These are phyloP conservation scores for Cladorrhinum sp. DNA, from an alignment of 2,329 filamentous ascomycete genomes.

Conservation along the genomic window DNA sequence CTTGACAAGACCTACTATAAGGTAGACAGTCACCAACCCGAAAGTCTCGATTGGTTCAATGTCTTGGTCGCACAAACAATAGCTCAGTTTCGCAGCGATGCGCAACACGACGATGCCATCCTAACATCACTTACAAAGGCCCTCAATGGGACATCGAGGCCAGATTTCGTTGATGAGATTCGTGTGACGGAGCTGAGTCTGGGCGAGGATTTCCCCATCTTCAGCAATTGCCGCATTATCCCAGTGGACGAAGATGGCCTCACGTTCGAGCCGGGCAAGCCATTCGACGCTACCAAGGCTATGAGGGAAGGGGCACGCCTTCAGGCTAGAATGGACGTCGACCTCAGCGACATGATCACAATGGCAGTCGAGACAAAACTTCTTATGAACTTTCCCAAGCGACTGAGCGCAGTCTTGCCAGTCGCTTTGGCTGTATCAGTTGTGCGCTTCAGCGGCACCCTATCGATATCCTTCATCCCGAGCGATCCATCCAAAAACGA, in stretches of 20 bases:
- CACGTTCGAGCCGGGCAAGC: slow-evolving; percentile 49
- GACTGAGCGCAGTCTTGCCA: slow-evolving; percentile 81
- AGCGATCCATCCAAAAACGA: slow-evolving; percentile 64
- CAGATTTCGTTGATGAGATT: slow-evolving; percentile 91
- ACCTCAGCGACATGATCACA: slow-evolving; percentile 93
- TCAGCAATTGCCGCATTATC: slow-evolving; percentile 96
- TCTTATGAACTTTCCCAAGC: slow-evolving; percentile 90
- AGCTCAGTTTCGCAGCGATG: slow-evolving; percentile 89
- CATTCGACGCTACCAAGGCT: slow-evolving; percentile 51
- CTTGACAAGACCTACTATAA: slow-evolving; percentile 98
- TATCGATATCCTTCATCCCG: slow-evolving; percentile 91
- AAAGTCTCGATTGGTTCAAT: slow-evolving; percentile 98
- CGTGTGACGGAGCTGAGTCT: slow-evolving; percentile 89
- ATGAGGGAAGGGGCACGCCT: slow-evolving; percentile 68
- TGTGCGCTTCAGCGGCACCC: slow-evolving; percentile 88
- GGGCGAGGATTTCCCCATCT: slow-evolving; percentile 96
- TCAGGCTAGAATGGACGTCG: slow-evolving; percentile 95
- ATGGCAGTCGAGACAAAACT: slow-evolving; percentile 92
- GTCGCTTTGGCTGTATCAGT: slow-evolving; percentile 90
- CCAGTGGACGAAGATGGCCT: slow-evolving; percentile 79
- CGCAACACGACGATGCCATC: slow-evolving; percentile 87
- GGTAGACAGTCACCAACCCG: slow-evolving; percentile 89
- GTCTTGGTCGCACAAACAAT: slow-evolving; percentile 95
- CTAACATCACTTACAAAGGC: slow-evolving; percentile 79
- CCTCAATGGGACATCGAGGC: slow-evolving; percentile 81